Percentiles rank a stretch among this genome's conserved stretches.
phyloP scores from a whole-genome alignment of 768 basidiomycete species.

The Termitomyces sp. region DNA sequence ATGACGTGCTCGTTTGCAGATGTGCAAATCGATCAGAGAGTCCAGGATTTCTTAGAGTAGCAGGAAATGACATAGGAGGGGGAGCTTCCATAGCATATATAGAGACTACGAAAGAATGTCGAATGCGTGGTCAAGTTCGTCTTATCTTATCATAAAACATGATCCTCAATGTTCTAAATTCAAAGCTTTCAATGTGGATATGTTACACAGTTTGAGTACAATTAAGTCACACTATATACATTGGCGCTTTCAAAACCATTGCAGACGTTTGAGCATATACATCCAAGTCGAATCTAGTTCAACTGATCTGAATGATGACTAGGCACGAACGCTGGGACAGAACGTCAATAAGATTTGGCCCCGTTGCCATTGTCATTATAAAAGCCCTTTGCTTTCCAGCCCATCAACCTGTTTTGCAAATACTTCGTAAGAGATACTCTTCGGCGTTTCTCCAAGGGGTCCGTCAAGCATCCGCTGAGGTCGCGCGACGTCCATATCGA shows the following conservation, averaged over 20 bases:
- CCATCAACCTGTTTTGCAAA: conserved; percentile 15
- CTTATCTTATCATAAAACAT: conserved; percentile 4
- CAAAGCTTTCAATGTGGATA: not conserved
- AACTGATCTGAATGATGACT: too few species aligned
- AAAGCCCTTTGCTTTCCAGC: conserved; percentile 6
- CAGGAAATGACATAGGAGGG: conserved; percentile 65
- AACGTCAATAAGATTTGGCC: not conserved
- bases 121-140: not conserved
- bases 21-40: conserved; percentile 50
- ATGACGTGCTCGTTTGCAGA: conserved; percentile 26
- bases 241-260: not conserved
- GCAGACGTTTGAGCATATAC: not conserved
- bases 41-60: conserved; percentile 57
- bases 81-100: conserved; percentile 19
- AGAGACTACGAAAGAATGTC: not conserved
- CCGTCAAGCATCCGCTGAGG: conserved; percentile 11
- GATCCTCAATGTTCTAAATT: too few species aligned
- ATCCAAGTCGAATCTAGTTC: not conserved
- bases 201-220: not conserved
- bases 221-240: not conserved
- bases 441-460: conserved; percentile 6
- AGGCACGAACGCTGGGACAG: not conserved
- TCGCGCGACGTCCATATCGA: conserved; percentile 15
- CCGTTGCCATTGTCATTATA: not conserved
- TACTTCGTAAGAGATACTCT: conserved; percentile 16